phyloP scores from a whole-genome alignment of 129 eudicot genomes.

The sunflower (Helianthus annuus) region HanXRQr2.0-SUNRISE NC_035433.2:104623801-104624300 shows the following conservation, averaged over 20 bases:
- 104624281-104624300: neutral
- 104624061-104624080: conserved; percentile 7
- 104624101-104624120: conserved; percentile 59
- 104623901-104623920: conserved; percentile 78
- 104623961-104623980: conserved; percentile 85
- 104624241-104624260: no score
- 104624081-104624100: conserved; percentile 1
- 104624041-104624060: neutral
- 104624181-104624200: neutral
- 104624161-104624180: conserved; percentile 42
- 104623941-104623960: conserved; percentile 74
- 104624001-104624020: conserved; percentile 39
- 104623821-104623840: conserved; percentile 57
- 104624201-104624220: conserved; percentile 3
- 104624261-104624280: neutral
- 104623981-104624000: conserved; percentile 81
- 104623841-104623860: conserved; percentile 80
- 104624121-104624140: conserved; percentile 56
- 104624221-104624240: no score
- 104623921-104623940: conserved; percentile 65
- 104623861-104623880: conserved; percentile 64
- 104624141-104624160: conserved; percentile 59
- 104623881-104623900: conserved; percentile 61
- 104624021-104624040: neutral
- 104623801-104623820: conserved; percentile 64